Conservation (phyloP, 441 rosid species). For the Viola pubescens region DNA sequence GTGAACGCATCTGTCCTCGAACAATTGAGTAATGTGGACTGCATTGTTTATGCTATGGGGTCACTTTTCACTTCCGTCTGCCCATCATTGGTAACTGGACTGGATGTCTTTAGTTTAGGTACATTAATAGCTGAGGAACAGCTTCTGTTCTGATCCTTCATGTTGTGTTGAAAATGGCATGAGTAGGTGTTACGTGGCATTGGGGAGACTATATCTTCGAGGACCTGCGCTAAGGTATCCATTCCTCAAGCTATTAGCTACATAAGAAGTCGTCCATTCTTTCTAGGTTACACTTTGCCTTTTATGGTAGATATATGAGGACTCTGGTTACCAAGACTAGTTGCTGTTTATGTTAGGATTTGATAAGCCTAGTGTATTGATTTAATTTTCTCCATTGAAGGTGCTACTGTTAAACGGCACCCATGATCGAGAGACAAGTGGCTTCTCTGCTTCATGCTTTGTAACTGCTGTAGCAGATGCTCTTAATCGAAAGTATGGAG, state of each 20-base stretch:
- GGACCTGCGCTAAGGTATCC: constrained; percentile 76
- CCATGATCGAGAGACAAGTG: constrained; percentile 74
- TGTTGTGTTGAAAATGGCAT: constrained; percentile 8
- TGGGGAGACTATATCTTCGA: constrained; percentile 80
- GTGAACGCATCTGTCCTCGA: constrained; percentile 72
- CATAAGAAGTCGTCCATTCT: constrained; percentile 2
- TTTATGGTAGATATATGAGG: neutral
- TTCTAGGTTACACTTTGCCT: neutral
- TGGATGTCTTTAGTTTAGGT: neutral
- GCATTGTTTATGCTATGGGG: constrained; percentile 94
- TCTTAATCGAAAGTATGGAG: constrained; percentile 71
- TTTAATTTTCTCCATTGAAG: constrained; percentile 25
- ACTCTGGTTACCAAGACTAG: neutral
- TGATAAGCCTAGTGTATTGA: neutral
- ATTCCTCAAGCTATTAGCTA: neutral
- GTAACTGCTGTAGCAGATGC: constrained; percentile 77
- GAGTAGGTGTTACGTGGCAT: constrained; percentile 78
- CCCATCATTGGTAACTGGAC: constrained; percentile 65
- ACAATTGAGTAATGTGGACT: constrained; percentile 65
- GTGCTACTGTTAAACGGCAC: constrained; percentile 78
- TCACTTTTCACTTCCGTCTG: constrained; percentile 90
- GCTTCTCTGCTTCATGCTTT: constrained; percentile 75
- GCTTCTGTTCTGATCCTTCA: neutral
- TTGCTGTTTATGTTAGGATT: neutral
- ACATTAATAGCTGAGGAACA: neutral